phyloP scores from a whole-genome alignment of 345 rosid genomes.

The Tarenaya hassleriana region DNA sequence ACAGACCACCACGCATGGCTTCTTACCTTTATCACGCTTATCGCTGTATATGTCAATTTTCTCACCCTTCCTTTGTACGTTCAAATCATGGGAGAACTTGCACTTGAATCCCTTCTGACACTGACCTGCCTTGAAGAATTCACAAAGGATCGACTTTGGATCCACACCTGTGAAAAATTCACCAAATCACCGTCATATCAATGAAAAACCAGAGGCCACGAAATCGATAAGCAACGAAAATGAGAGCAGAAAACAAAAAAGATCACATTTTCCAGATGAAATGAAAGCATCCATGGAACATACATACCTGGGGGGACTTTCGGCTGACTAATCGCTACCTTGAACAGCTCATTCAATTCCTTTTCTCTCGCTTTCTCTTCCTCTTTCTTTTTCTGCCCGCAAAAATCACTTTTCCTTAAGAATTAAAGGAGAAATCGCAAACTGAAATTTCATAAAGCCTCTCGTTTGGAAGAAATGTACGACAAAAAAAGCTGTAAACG shows the following conservation, averaged over 20 bases:
- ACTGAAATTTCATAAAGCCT: no score
- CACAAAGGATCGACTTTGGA: conserved; percentile 89
- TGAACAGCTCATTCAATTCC: conserved; percentile 88
- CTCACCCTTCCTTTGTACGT: conserved; percentile 95
- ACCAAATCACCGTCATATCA: background rate
- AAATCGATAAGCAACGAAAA: conserved; percentile 2
- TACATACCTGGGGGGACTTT: conserved; percentile 76
- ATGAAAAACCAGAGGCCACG: background rate
- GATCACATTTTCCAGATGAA: background rate
- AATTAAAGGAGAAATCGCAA: background rate
- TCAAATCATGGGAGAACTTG: conserved; percentile 94
- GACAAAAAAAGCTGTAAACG: no score
- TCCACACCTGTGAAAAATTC: conserved; percentile 61
- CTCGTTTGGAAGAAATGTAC: no score
- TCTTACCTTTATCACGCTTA: conserved; percentile 72
- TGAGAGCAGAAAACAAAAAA: background rate
- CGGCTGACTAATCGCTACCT: conserved; percentile 89
- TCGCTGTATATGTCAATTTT: conserved; percentile 87
- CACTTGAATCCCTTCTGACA: conserved; percentile 89
- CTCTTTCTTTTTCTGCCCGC: conserved; percentile 88
- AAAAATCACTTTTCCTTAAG: background rate
- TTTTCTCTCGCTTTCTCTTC: conserved; percentile 93
- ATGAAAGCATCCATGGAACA: background rate
- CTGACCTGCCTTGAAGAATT: conserved; percentile 86
- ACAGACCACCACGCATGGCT: background rate